These are phyloP conservation scores for Neurospora crassa DNA, from an alignment of 2,329 filamentous ascomycete species.

Conservation along the genomic window DNA sequence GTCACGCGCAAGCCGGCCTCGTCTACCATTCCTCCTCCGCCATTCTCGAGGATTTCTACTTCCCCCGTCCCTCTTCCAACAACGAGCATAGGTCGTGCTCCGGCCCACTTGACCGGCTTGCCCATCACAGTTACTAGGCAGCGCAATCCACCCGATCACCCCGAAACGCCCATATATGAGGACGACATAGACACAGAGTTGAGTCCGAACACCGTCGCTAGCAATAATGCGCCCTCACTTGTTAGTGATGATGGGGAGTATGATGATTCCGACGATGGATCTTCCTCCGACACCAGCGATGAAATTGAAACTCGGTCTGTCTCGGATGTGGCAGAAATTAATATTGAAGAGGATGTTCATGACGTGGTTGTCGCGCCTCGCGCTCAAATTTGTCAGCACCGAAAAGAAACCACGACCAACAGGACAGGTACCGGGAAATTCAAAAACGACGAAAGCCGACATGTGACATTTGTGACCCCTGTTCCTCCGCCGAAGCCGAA, in stretches of 20 bases:
- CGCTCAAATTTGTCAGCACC: slow-evolving; percentile 24
- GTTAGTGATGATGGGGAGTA: slow-evolving; percentile 76
- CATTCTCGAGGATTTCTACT: slow-evolving; percentile 10
- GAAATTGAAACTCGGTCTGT: slow-evolving; percentile 48
- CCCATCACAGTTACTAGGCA: slow-evolving; percentile 24
- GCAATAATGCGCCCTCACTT: slow-evolving; percentile 69
- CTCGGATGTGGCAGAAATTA: slow-evolving; percentile 53
- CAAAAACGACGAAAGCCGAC: slow-evolving; percentile 44
- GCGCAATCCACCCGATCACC: slow-evolving; percentile 8
- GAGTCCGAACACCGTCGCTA: slow-evolving; percentile 59
- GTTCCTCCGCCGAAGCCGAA: slow-evolving; percentile 29
- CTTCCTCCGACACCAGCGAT: slow-evolving; percentile 49
- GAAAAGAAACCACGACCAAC: slow-evolving; percentile 32
- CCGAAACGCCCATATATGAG: slow-evolving; percentile 32
- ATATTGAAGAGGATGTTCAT: slow-evolving; percentile 47
- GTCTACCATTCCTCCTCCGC: slow-evolving; percentile 42
- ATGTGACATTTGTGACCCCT: slow-evolving; percentile 45
- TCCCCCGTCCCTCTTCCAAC: slow-evolving; percentile 35
- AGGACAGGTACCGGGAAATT: slow-evolving; percentile 32
- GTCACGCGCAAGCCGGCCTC: slow-evolving; percentile 51
- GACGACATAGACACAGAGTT: slow-evolving; percentile 51
- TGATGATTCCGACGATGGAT: slow-evolving; percentile 59
- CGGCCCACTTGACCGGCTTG: slow-evolving; percentile 28
- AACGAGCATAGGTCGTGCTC: slow-evolving; percentile 46
- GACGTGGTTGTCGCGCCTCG: slow-evolving; percentile 16